phyloP scores from a whole-genome alignment of 176 grass and related monocot species.

The Musa troglodytarum region DNA sequence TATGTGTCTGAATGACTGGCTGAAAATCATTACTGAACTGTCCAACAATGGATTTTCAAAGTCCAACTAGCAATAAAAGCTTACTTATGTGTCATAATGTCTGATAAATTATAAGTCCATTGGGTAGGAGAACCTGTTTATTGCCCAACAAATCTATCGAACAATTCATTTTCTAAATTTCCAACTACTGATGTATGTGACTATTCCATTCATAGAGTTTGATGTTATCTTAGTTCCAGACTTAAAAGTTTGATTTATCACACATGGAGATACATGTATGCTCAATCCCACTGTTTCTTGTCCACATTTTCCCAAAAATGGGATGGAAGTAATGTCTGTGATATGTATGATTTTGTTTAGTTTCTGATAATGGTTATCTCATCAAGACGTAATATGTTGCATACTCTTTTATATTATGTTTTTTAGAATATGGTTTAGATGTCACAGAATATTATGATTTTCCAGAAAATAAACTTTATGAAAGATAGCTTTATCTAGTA shows the following conservation, averaged over 20 bases:
- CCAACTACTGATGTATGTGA: background rate
- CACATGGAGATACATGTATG: background rate
- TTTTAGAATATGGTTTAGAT: too few species aligned
- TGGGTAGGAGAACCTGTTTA: too few species aligned
- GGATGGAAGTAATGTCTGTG: background rate
- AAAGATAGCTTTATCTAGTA: too few species aligned
- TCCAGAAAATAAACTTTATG: background rate
- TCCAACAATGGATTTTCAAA: background rate
- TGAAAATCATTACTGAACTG: background rate
- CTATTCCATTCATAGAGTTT: background rate
- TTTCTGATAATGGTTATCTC: too few species aligned
- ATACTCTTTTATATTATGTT: background rate
- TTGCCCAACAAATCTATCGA: too few species aligned
- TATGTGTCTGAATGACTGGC: background rate
- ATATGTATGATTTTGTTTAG: too few species aligned
- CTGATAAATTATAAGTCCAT: too few species aligned
- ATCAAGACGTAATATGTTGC: background rate
- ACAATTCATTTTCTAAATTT: too few species aligned
- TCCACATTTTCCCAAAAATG: background rate
- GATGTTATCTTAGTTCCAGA: too few species aligned
- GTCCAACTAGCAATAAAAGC: background rate
- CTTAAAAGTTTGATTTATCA: background rate
- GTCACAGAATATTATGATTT: background rate
- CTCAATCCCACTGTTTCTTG: background rate
- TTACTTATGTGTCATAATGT: too few species aligned